These are phyloP conservation scores for Aspergillus novoparasiticus DNA, from an alignment of 2,329 filamentous ascomycete species.

Conservation along the genomic window DNA sequence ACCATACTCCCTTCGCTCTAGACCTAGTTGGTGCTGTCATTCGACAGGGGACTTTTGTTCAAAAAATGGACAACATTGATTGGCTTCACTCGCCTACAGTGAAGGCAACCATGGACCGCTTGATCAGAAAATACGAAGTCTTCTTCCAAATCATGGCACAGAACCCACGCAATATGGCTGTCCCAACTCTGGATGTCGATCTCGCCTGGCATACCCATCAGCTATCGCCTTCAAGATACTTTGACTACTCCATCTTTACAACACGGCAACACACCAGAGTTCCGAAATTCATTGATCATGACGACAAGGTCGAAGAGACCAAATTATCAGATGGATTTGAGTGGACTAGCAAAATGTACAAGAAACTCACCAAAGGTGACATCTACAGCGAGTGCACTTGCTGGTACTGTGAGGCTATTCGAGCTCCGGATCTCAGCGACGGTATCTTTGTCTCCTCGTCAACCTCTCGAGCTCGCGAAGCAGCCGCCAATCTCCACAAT, in stretches of 20 bases:
- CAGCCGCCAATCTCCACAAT: conserved; percentile 51
- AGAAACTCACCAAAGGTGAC: conserved; percentile 61
- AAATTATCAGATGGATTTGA: conserved; percentile 67
- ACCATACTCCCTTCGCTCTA: conserved; percentile 40
- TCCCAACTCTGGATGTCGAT: conserved; percentile 42
- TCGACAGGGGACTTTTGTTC: conserved; percentile 46
- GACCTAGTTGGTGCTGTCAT: conserved; percentile 47
- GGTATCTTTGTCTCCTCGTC: conserved; percentile 45
- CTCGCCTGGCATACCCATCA: conserved; percentile 70
- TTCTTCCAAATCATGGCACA: conserved; percentile 47
- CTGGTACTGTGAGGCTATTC: conserved; percentile 70
- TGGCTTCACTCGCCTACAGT: conserved; percentile 75
- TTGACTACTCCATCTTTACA: conserved; percentile 53
- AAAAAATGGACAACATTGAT: conserved; percentile 72
- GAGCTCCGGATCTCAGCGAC: conserved; percentile 57
- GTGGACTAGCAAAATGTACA: conserved; percentile 72
- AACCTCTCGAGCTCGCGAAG: conserved; percentile 54
- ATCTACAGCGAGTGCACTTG: conserved; percentile 54
- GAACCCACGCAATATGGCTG: conserved; percentile 36
- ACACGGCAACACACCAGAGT: conserved; percentile 27
- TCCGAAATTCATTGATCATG: conserved; percentile 71
- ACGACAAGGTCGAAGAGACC: conserved; percentile 77
- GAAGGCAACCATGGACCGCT: conserved; percentile 63
- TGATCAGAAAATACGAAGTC: conserved; percentile 58
- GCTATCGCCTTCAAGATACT: conserved; percentile 66